Evolutionary conservation across 768 basidiomycete genomes (phyloP).

Genomic region (Serendipita vermifera): DNA sequence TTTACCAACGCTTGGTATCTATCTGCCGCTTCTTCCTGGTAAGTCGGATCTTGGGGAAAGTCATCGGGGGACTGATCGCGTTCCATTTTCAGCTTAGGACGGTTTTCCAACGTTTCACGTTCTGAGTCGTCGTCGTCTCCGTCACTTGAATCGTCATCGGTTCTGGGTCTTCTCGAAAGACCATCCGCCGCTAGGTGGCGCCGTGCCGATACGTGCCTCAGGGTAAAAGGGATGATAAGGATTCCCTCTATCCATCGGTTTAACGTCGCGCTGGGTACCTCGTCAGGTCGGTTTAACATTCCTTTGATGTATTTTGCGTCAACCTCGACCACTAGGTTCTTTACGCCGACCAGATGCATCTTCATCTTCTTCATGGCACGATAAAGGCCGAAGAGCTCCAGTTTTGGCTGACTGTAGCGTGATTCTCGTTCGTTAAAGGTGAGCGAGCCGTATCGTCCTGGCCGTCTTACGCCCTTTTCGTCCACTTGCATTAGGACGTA

Average conservation of each 20-base stretch:
- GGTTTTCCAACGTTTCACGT: too few relatives aligned
- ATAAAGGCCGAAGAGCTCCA: slow-evolving; percentile 29
- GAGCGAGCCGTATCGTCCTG: slow-evolving; percentile 28
- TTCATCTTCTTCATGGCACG: slow-evolving; percentile 26
- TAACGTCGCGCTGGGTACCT: slow-evolving; percentile 27
- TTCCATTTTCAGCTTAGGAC: too few relatives aligned
- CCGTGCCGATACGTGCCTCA: slow-evolving; percentile 28
- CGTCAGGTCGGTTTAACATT: slow-evolving; percentile 31
- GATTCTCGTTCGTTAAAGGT: slow-evolving; percentile 26
- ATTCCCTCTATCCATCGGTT: slow-evolving; percentile 33
- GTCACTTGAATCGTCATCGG: slow-evolving; percentile 12
- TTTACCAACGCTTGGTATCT: too few relatives aligned
- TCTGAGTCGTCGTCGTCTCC: slow-evolving; percentile 13
- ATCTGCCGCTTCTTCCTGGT: background rate
- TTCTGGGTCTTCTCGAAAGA: slow-evolving; percentile 22
- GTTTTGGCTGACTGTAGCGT: slow-evolving; percentile 29
- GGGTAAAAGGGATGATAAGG: slow-evolving; percentile 26
- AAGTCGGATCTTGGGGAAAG: too few relatives aligned
- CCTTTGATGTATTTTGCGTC: slow-evolving; percentile 30
- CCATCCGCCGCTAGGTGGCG: slow-evolving; percentile 28
- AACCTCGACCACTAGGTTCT: slow-evolving; percentile 22
- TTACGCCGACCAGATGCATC: slow-evolving; percentile 24
- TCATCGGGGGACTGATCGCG: too few relatives aligned
- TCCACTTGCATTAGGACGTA: slow-evolving; percentile 28
- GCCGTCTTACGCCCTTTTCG: slow-evolving; percentile 15